Base-by-base conservation (phyloP, 345 rosid genomes). In the Salix arbutifolia region DNA sequence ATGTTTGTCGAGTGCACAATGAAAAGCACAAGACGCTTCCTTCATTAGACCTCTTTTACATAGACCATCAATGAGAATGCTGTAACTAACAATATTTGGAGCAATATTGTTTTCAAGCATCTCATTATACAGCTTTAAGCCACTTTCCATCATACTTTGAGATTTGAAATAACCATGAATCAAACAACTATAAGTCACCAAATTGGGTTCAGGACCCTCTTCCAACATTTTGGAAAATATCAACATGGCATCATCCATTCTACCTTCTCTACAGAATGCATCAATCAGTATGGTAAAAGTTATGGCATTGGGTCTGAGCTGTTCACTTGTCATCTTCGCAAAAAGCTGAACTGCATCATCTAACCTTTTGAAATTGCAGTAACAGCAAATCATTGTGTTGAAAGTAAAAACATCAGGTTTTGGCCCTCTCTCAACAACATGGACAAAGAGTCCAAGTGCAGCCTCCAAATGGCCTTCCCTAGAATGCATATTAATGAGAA, bases 301-400 rank as follows among this genome's bases (percentile, higher is more conserved):
- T 72, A 85, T 35, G 6, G 82, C 35, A 83, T 56, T 89, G 73
- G 89, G 85, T 79, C 67, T 82, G 50, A 79, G 78, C 21, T 44
- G 46, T 35, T 77, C 76, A 67, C 18, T n/a, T 69, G 61, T 76
- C 58, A 87, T 76, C 81, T 79, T 75, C 75, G 81, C 83, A 35
- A 85, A 85, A 23, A 82, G 76, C 72, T 46, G 76, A 65, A 48
- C 40, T 5, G 91, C 91, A 23, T 87, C 83, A 35, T 85, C 87
- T 25, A 87, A 70, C 85, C 74, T 83, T 75, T 53, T 65, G 10
- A 72, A 52, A 14, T 82, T 80, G 78, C 89, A 87, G 69, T 76
- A 85, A 73, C 90, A 88, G 73, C 88, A 82, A 56, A 85, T 76
- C 89, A 89, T 52, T 1, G 89, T 85, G 78, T 89, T 89, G 79